These are phyloP conservation scores for Chrysanthemum makinoi DNA, from an alignment of 129 eudicot species.

Conservation along the genomic window DNA sequence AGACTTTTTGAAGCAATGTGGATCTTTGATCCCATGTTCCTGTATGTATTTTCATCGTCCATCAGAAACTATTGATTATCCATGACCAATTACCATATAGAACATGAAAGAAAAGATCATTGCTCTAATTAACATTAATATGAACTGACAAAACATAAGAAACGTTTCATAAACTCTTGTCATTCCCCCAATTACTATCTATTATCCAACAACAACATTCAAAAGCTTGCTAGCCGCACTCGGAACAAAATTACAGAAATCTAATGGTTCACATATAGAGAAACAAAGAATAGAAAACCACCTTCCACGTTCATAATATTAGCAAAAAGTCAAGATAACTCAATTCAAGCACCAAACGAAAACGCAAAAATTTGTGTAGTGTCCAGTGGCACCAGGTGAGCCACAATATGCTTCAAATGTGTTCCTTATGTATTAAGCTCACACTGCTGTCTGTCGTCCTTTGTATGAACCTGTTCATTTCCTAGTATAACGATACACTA, in stretches of 20 bases:
- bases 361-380: background rate
- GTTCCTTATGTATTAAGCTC: slow-evolving; percentile 13
- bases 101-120: background rate
- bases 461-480: slow-evolving; percentile 9
- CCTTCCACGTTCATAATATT: slow-evolving; percentile 4
- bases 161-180: background rate
- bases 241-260: slow-evolving; percentile 5
- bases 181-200: slow-evolving; percentile 6
- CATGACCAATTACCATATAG: background rate
- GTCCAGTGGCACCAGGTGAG: background rate
- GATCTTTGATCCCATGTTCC: background rate
- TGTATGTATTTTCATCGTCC: background rate
- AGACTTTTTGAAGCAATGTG: too few relatives aligned
- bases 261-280: slow-evolving; percentile 11
- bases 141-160: background rate
- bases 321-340: slow-evolving; percentile 16
- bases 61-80: background rate
- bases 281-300: slow-evolving; percentile 18
- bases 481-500: background rate
- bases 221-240: slow-evolving; percentile 18
- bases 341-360: slow-evolving; percentile 3
- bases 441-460: background rate
- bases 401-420: slow-evolving; percentile 6
- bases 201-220: slow-evolving; percentile 3
- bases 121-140: background rate